These are phyloP conservation scores for Thelonectria discophora DNA, from an alignment of 2,329 filamentous ascomycete genomes.

Conservation along the genomic window DNA sequence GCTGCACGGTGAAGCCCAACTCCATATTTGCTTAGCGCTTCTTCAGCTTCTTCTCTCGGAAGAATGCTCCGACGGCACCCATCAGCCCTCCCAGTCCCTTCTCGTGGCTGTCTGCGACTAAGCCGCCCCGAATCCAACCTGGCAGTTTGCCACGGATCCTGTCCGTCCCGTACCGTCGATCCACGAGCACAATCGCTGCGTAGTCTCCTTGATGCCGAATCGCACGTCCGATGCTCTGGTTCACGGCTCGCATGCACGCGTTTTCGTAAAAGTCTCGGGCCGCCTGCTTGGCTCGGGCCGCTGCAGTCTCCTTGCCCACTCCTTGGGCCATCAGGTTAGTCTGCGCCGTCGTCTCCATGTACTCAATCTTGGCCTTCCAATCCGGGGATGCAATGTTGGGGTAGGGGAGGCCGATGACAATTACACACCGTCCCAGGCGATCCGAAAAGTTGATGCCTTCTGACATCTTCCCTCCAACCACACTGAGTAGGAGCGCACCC, in stretches of 20 bases:
- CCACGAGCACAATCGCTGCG: conserved; percentile 86
- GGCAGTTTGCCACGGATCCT: conserved; percentile 84
- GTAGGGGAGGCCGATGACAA: conserved; percentile 93
- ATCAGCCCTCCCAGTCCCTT: conserved; percentile 66
- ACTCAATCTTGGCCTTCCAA: conserved; percentile 91
- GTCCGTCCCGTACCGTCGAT: conserved; percentile 78
- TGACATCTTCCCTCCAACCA: conserved; percentile 93
- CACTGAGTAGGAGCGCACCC: conserved; percentile 85
- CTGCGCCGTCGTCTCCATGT: conserved; percentile 73
- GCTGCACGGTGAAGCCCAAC: conserved; percentile 6
- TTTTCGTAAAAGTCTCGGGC: conserved; percentile 91
- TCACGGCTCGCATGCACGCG: conserved; percentile 94
- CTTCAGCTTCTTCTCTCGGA: conserved; percentile 57
- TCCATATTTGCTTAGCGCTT: conserved; percentile 3
- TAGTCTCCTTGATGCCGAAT: conserved; percentile 91
- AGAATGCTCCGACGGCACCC: conserved; percentile 66
- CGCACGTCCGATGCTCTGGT: conserved; percentile 93
- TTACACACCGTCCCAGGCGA: conserved; percentile 83
- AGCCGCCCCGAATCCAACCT: conserved; percentile 82
- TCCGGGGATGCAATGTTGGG: conserved; percentile 89
- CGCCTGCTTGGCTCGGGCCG: conserved; percentile 58
- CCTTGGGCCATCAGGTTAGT: conserved; percentile 46
- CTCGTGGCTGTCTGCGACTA: conserved; percentile 61
- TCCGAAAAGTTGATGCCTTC: conserved; percentile 99
- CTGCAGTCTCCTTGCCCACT: conserved; percentile 40